phyloP scores from a whole-genome alignment of 257 asterid genomes.

The Lycium ferocissimum region DNA sequence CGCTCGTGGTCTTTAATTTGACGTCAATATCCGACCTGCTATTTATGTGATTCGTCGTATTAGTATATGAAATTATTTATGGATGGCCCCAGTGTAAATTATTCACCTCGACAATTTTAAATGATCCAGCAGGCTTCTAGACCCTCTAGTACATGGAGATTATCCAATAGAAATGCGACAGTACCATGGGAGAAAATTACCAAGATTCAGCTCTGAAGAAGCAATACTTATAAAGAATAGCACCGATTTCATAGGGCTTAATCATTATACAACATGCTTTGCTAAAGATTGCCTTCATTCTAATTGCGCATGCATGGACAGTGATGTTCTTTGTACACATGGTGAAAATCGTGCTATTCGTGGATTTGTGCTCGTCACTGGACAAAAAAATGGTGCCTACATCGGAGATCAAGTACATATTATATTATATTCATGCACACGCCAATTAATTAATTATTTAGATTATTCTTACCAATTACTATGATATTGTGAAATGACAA shows the following conservation, averaged over 20 bases:
- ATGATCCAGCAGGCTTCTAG: constrained; percentile 55
- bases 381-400: constrained; percentile 55
- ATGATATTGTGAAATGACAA: too few species aligned
- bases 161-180: constrained; percentile 77
- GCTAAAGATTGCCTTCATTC: constrained; percentile 69
- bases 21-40: too few species aligned
- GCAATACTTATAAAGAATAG: constrained; percentile 51
- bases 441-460: background rate
- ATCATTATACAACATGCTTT: constrained; percentile 68
- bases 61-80: too few species aligned
- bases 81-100: background rate
- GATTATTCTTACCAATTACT: too few species aligned
- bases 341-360: constrained; percentile 59
- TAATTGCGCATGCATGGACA: constrained; percentile 50
- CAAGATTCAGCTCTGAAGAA: constrained; percentile 63
- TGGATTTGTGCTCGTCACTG: constrained; percentile 53
- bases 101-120: background rate
- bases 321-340: constrained; percentile 38
- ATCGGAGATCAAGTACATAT: constrained; percentile 71
- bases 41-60: too few species aligned
- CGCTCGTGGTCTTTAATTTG: too few species aligned
- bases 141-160: constrained; percentile 73
- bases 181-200: constrained; percentile 60
- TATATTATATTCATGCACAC: background rate
- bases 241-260: constrained; percentile 72